These are phyloP conservation scores for Salvia rosmarinus DNA, from an alignment of 257 asterid species.

Conservation along the genomic window DNA sequence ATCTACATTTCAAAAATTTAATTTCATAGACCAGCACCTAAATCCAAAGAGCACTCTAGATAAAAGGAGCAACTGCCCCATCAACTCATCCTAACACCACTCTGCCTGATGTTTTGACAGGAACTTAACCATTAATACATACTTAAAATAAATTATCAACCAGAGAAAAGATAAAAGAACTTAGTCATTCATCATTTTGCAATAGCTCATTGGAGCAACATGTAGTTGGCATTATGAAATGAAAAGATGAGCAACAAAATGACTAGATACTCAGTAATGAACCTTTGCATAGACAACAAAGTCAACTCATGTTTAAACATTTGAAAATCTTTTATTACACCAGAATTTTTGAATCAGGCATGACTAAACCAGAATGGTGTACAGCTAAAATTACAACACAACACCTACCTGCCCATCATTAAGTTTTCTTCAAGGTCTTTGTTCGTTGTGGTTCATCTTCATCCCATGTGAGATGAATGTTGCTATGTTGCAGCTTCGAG, in stretches of 20 bases:
- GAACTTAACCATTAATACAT: background rate
- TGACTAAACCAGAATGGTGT: no score
- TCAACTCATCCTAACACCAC: slow-evolving; percentile 13
- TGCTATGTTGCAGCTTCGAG: slow-evolving; percentile 85
- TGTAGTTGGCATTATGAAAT: no score
- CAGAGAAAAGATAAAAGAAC: background rate
- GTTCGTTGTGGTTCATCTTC: slow-evolving; percentile 91
- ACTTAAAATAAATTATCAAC: background rate
- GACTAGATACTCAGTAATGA: no score
- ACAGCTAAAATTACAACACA: slow-evolving; percentile 18
- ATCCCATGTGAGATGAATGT: slow-evolving; percentile 87
- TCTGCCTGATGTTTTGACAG: background rate
- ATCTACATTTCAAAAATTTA: slow-evolving; percentile 7
- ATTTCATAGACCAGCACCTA: background rate
- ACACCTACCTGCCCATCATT: slow-evolving; percentile 72
- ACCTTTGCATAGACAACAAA: no score
- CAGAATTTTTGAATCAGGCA: no score
- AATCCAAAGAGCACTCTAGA: slow-evolving; percentile 4
- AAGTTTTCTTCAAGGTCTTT: slow-evolving; percentile 65
- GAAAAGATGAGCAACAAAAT: no score
- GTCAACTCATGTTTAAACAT: no score
- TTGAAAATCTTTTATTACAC: no score
- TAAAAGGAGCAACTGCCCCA: background rate
- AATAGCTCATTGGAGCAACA: no score
- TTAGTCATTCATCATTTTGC: background rate